Evolutionary conservation across 1,284 basidiomycete species (phyloP).

Genomic region (Megacollybia platyphylla): DNA sequence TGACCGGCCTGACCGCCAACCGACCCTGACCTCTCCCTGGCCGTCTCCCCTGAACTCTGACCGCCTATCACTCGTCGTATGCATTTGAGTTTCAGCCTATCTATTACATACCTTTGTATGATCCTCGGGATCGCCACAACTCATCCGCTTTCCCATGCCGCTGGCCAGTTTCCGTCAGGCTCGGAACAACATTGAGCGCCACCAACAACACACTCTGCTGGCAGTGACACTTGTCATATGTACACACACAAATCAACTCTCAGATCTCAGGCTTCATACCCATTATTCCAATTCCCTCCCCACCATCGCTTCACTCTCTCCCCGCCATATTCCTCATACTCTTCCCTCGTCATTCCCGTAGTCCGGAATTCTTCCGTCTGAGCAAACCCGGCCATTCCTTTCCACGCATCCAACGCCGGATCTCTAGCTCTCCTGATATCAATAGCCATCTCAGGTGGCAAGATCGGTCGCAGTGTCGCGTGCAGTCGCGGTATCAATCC

Average conservation of each 20-base stretch:
- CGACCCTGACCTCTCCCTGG: no score
- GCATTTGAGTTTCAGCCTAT: no score
- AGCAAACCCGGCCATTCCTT: conserved; percentile 83
- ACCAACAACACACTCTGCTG: neutral
- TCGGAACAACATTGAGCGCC: no score
- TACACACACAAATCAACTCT: no score
- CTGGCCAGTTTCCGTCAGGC: no score
- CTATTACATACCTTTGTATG: no score
- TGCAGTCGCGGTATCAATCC: conserved; percentile 63
- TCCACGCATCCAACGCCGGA: conserved; percentile 76
- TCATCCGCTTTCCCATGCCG: no score
- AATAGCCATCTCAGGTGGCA: conserved; percentile 70
- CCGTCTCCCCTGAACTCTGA: no score
- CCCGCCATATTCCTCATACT: conserved; percentile 88
- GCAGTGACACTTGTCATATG: neutral
- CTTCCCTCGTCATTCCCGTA: conserved; percentile 49
- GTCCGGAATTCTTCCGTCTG: conserved; percentile 44
- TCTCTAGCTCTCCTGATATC: conserved; percentile 51
- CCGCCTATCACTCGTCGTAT: no score
- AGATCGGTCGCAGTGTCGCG: conserved; percentile 61
- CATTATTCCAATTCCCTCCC: conserved; percentile 69
- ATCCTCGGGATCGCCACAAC: no score
- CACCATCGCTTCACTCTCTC: conserved; percentile 74
- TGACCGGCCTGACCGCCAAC: no score
- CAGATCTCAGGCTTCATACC: no score